phyloP scores from a whole-genome alignment of 164 flowering plant genomes.

The Brasenia schreberi region DNA sequence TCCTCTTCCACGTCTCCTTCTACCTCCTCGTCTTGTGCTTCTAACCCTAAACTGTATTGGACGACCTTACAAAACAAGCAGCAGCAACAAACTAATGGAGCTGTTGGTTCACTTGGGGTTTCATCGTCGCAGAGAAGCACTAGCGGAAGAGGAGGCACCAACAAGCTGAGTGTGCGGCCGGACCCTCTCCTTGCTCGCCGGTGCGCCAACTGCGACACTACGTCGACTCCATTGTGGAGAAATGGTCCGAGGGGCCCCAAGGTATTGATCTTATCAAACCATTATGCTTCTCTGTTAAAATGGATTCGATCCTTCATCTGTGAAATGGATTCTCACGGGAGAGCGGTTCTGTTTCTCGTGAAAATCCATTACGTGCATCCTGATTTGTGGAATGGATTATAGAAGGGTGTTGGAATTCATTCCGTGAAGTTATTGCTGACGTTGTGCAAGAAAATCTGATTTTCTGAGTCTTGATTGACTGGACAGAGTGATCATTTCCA shows the following conservation, averaged over 20 bases:
- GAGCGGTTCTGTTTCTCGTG: not conserved
- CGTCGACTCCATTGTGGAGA: constrained; percentile 98
- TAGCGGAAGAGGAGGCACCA: constrained; percentile 2
- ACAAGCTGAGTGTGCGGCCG: constrained; percentile 7
- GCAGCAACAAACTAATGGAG: constrained; percentile 6
- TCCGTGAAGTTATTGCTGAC: too few species aligned
- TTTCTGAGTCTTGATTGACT: not conserved
- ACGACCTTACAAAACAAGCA: constrained; percentile 19
- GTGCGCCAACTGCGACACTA: constrained; percentile 97
- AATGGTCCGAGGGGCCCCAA: constrained; percentile 98
- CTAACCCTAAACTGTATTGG: constrained; percentile 47
- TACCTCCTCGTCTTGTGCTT: constrained; percentile 2
- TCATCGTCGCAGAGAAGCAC: not conserved
- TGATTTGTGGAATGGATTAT: too few species aligned
- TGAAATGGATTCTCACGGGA: not conserved
- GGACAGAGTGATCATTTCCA: not conserved
- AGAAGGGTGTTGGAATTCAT: too few species aligned
- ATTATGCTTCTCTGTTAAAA: not conserved
- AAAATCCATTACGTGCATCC: not conserved
- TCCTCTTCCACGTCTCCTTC: constrained; percentile 10
- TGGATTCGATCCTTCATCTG: not conserved
- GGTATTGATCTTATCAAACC: constrained; percentile 19
- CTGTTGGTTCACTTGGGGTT: not conserved
- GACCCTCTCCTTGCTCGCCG: constrained; percentile 77
- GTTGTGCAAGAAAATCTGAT: too few species aligned